Percentiles rank a stretch among this genome's conserved stretches.
These are phyloP conservation scores for Davidsoniella eucalypti DNA, from an alignment of 2,329 filamentous ascomycete species.

Conservation along the genomic window DNA sequence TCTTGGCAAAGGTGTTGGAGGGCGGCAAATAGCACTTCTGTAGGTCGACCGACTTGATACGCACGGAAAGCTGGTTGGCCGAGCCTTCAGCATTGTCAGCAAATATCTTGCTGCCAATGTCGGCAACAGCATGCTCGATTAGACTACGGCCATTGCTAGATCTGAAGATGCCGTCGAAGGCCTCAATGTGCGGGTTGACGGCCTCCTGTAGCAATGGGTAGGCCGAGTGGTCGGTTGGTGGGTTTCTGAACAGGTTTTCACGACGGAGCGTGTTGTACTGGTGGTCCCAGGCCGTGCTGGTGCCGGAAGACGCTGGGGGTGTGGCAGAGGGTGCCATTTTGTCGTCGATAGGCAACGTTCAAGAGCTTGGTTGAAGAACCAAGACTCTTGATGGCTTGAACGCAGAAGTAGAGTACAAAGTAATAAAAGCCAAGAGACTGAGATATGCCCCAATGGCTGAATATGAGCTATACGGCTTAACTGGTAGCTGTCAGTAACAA, in stretches of 20 bases:
- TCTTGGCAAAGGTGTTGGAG: constrained; percentile 68
- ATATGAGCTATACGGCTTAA: too few species aligned
- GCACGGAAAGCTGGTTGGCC: constrained; percentile 61
- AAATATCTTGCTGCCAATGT: constrained; percentile 80
- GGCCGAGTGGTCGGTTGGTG: constrained; percentile 71
- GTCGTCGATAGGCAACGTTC: background rate
- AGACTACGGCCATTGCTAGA: constrained; percentile 18
- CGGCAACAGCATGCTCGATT: constrained; percentile 58
- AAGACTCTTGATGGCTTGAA: background rate
- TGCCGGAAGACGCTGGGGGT: constrained; percentile 23
- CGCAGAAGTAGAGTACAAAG: too few species aligned
- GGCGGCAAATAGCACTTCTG: constrained; percentile 67
- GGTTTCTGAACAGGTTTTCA: constrained; percentile 76
- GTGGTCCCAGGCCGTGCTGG: constrained; percentile 61
- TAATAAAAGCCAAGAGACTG: too few species aligned
- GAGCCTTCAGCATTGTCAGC: constrained; percentile 51
- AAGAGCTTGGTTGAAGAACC: constrained; percentile 3
- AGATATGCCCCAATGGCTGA: background rate
- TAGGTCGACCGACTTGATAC: constrained; percentile 65
- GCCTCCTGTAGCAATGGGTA: constrained; percentile 75
- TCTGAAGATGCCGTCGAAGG: constrained; percentile 76
- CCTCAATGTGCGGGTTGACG: constrained; percentile 84
- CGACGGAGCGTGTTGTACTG: constrained; percentile 74
- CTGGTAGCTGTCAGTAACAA: background rate
- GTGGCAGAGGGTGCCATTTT: constrained; percentile 10